phyloP scores from a whole-genome alignment of 1,284 basidiomycete genomes.

The Cryptococcus neoformans region DNA sequence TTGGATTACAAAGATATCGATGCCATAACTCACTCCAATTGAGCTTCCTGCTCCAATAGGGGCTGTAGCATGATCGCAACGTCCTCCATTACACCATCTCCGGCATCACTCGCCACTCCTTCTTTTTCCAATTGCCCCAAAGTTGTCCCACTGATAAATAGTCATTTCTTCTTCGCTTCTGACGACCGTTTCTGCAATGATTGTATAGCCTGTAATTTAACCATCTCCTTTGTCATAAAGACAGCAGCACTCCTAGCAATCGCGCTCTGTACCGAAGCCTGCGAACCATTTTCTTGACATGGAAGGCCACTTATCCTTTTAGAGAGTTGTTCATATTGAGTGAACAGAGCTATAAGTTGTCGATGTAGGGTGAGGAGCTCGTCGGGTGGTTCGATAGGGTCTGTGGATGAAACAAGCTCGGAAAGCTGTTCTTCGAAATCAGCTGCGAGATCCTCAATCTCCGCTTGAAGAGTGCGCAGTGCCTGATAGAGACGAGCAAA shows the following conservation, averaged over 20 bases:
- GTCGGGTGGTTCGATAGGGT: conserved; percentile 45
- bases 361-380: conserved; percentile 70
- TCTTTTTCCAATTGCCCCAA: conserved; percentile 17
- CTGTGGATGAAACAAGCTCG: conserved; percentile 53
- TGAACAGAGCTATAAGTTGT: conserved; percentile 74
- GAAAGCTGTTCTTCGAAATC: conserved; percentile 67
- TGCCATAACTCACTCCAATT: conserved; percentile 59
- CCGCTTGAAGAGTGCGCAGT: conserved; percentile 72
- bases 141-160: conserved; percentile 29
- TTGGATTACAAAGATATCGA: neutral
- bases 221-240: conserved; percentile 75
- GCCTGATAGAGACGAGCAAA: conserved; percentile 69
- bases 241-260: conserved; percentile 71
- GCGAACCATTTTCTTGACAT: conserved; percentile 63
- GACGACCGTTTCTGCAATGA: conserved; percentile 53
- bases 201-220: conserved; percentile 52
- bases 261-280: conserved; percentile 77
- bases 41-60: conserved; percentile 81
- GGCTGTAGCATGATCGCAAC: conserved; percentile 73
- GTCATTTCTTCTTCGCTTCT: conserved; percentile 20
- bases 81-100: conserved; percentile 53
- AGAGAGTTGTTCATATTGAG: conserved; percentile 81
- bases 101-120: conserved; percentile 11
- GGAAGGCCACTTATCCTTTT: conserved; percentile 77
- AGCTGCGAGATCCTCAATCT: conserved; percentile 65